Evolutionary conservation across 2,329 filamentous ascomycete species (phyloP).

Genomic region (Aspergillus novofumigatus): DNA sequence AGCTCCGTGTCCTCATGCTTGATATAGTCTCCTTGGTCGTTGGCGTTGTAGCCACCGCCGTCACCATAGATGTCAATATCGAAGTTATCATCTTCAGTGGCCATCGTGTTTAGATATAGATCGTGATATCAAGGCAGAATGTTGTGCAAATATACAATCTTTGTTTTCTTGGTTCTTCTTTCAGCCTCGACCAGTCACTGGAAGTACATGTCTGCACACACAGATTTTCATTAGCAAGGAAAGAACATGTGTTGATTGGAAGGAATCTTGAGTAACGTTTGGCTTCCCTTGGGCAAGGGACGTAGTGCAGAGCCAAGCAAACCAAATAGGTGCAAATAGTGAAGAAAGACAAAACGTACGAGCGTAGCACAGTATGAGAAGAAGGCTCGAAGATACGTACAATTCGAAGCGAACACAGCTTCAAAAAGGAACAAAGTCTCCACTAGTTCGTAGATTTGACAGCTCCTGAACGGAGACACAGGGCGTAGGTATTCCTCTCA

Average conservation of each 20-base stretch:
- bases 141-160: slow-evolving; percentile 36
- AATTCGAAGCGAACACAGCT: slow-evolving; percentile 31
- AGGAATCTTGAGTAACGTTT: not conserved
- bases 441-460: slow-evolving; percentile 13
- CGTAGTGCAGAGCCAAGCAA: not conserved
- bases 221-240: slow-evolving; percentile 37
- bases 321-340: slow-evolving; percentile 1
- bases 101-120: slow-evolving; percentile 38
- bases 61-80: slow-evolving; percentile 69
- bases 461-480: slow-evolving; percentile 16
- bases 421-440: slow-evolving; percentile 21
- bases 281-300: not conserved
- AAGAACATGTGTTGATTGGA: slow-evolving; percentile 9
- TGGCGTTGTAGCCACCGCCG: slow-evolving; percentile 45
- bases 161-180: slow-evolving; percentile 22
- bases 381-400: slow-evolving; percentile 37
- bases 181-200: slow-evolving; percentile 31
- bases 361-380: slow-evolving; percentile 9
- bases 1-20: slow-evolving; percentile 40
- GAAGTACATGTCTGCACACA: slow-evolving; percentile 43
- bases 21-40: slow-evolving; percentile 44
- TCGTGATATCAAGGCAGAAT: slow-evolving; percentile 27
- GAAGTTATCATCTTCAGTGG: slow-evolving; percentile 63
- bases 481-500: slow-evolving; percentile 16
- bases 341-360: slow-evolving; percentile 13